Conservation (phyloP, 139 green algal species). For the Coelastrella sp. region DNA sequence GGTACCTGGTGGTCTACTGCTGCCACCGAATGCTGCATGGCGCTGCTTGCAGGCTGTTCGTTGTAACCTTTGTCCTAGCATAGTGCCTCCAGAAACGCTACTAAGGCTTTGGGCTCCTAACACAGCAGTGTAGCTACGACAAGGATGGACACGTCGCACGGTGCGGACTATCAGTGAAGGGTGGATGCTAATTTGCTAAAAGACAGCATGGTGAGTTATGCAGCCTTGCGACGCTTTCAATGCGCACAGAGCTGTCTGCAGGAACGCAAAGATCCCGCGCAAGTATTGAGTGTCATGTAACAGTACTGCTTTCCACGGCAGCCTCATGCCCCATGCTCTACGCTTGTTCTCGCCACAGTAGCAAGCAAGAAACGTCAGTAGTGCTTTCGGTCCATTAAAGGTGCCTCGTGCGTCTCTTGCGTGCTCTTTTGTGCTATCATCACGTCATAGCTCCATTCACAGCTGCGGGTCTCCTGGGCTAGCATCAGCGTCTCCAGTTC, state of each 20-base stretch:
- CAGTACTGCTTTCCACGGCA: not conserved
- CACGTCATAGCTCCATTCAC: not conserved
- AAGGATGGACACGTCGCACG: constrained; percentile 10
- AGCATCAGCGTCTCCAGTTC: not conserved
- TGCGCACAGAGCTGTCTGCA: not conserved
- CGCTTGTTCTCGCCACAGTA: not conserved
- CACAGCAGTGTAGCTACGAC: not conserved
- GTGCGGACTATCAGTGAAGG: not conserved
- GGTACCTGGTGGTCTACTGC: not conserved
- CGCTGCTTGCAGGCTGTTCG: not conserved
- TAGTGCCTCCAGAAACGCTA: not conserved
- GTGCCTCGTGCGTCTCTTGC: not conserved
- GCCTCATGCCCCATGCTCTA: not conserved
- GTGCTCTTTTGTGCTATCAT: not conserved
- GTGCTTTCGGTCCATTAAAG: not conserved
- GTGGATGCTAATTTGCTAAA: not conserved
- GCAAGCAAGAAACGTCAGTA: not conserved
- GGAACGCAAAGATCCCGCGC: not conserved
- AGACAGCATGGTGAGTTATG: not conserved
- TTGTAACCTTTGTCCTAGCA: not conserved
- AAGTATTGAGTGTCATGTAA: not conserved
- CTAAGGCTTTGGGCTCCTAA: not conserved
- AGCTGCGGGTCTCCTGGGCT: too few species aligned
- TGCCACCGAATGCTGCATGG: not conserved
- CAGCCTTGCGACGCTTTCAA: too few species aligned